Base-by-base conservation (phyloP, 2,329 filamentous ascomycete genomes). In the Didymella glomerata region DNA sequence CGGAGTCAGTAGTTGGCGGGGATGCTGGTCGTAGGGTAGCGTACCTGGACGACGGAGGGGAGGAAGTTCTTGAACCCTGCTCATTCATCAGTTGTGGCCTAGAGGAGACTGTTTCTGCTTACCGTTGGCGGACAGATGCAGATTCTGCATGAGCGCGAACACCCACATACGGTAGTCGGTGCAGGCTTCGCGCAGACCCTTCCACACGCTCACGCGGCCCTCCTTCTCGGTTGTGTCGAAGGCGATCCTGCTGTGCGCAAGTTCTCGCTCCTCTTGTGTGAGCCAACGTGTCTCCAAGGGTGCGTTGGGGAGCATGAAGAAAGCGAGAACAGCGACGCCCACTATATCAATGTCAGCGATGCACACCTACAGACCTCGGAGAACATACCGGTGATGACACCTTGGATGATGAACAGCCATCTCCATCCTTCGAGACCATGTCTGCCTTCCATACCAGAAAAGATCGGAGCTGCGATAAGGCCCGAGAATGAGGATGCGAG, bases 321-420 rank as follows among this genome's bases (percentile, higher is more conserved):
- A 77, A 60, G 6, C 61, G 8, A 61, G 18, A 20, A 48, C 46
- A 45, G 61, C 61, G 6, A 54, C 60, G 22, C 52, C 52, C 22
- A 60, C 57, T 60, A 4, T 1, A 20, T 13, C 8, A 1, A 10
- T 47, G 38, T 61, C 38, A 62, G 47, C 5, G 4, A 8, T 24
- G 13, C 20, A 6, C 20, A 41, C 3, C 8, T 16, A 41, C n/a
- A 8, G 5, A 10, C 3, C 34, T 16, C 1, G 16, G 13, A 6
- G 68, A 28, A 50, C 62, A 20, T 41, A 66, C 64, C 54, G 9
- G 77, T 79, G 6, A 73, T 66, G 1, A 72, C 59, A 4, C 77
- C 78, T 63, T 80, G 77, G 8, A 80, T 76, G 14, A 81, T 74
- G 47, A 80, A 82, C 4, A 81, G 64, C 78, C 78, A 80, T 52